phyloP scores from a whole-genome alignment of 305 asterid genomes.

The Rubia occidens region DNA sequence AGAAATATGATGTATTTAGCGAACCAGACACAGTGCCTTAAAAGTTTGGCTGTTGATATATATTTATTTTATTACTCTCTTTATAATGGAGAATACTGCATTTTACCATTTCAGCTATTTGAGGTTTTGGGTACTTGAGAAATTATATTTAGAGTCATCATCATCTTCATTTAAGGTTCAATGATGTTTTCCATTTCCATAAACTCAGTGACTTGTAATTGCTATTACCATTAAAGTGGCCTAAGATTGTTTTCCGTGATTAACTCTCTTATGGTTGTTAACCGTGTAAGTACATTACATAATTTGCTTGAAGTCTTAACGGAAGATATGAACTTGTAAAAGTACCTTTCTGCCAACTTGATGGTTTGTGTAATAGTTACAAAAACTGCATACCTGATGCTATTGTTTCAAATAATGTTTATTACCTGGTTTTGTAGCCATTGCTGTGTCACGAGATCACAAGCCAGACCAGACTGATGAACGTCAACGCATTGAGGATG shows the following conservation, averaged over 20 bases:
- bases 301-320: neutral
- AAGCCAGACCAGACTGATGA: conserved; percentile 85
- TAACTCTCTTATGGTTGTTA: neutral
- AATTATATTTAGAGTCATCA: neutral
- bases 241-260: neutral
- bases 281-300: neutral
- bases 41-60: neutral
- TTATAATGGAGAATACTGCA: neutral
- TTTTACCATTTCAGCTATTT: neutral
- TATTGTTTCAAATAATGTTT: neutral
- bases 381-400: neutral
- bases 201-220: neutral
- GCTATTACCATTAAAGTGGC: neutral
- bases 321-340: neutral
- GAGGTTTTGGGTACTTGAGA: neutral
- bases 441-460: conserved; percentile 84
- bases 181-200: neutral
- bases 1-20: neutral
- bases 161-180: neutral
- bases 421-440: conserved; percentile 33
- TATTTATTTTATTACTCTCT: neutral
- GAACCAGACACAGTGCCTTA: neutral
- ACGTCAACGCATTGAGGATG: conserved; percentile 75
- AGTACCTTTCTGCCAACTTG: no score
- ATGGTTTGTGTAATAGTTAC: neutral